Base-by-base conservation (phyloP, 1,284 basidiomycete species). In the Neotropicomus parvogracilis region DNA sequence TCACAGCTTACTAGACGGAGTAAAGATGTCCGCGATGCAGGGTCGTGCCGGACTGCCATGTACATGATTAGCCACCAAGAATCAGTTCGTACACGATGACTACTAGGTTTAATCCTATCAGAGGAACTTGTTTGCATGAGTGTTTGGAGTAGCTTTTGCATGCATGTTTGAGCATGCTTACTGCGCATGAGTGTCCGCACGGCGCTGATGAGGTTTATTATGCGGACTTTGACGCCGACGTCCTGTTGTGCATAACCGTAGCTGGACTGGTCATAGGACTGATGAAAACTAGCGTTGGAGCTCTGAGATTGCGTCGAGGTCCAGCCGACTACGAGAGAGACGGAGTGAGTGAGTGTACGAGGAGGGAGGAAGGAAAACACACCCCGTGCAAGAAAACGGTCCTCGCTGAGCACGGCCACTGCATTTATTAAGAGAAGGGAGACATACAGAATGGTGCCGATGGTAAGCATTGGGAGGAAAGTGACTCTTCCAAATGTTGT, bases 161-260 rank as follows among this genome's bases (percentile, higher is more conserved):
- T 44, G 50, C 49, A 49, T 43, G 46, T 40, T 50, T n/a, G 42
- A 64, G 60, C 61, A 67, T 32, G 64, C 62, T 64, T 67, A 98
- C 95, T 92, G 68, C 95, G 82, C 87, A 98, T 88, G 54, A 98
- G 75, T 46, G 93, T 97, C 68, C 95, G 77, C 49, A 97, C 93
- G 24, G 95, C 95, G 56, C 87, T 81, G 55, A 97, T 97, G 58
- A 98, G 78, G 69, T 93, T 91, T 65, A 98, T 84, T 41, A 97
- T 68, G 61, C 91, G 83, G 48, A 81, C 81, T 72, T 97, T 97
- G 55, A 98, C 74, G 33, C 87, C 78, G 50, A 80, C 70, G 26
- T 91, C 90, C 58, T 71, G 79, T 55, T 65, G 73, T 46, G 62
- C 71, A 19, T 60, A 69, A 28, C 76, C 75, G 51, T 79, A 82